Evolutionary conservation across 108 stramenopile species (phyloP), one percentile per base, ranked within the genome.

Genomic region (Pseudonitzschia multiseries): DNA sequence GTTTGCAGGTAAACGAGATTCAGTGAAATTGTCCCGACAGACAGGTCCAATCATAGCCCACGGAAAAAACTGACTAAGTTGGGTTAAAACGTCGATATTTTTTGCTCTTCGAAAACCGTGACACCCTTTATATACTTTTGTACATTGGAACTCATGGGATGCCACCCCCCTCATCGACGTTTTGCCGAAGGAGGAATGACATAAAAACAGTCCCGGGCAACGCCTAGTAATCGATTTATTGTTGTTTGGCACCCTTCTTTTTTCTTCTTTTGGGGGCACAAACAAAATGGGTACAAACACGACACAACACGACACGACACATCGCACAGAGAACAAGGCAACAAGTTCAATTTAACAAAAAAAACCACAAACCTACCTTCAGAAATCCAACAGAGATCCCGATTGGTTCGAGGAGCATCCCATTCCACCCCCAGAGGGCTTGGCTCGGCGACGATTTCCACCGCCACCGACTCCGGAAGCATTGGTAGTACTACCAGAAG

Each of bases 101-200:
- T 43, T 74, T 73, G 21, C 27, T 87, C 86, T 87, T 84, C 84
- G 86, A 87, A 87, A 81, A 78, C 81, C 79, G 69, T 84, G 86
- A 84, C 86, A 87, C 83, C 86, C 86, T 31, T 41, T n/a, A n/a
- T 68, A 29, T 71, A 56, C 32, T 52, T 75, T 48, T 44, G 67
- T 31, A 76, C 71, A 14, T 61, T 61, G 33, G 62, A 70, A 77
- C 73, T 75, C 83, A 84, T 81, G 78, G 80, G 69, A 72, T 36
- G 65, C 53, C 27, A 74, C 64, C 43, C 50, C n/a, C 29, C 27
- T n/a, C 41, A 73, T 22, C n/a, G 70, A 81, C 84, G 67, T 81
- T 81, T 84, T 84, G 84, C 70, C 73, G 43, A 48, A 54, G 26
- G 42, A 59, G 43, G 56, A 32, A 73, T 43, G 32, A 56, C 69